phyloP scores from a whole-genome alignment of 2,329 filamentous ascomycete species.

The Neopestalotiopsis sp. region DNA sequence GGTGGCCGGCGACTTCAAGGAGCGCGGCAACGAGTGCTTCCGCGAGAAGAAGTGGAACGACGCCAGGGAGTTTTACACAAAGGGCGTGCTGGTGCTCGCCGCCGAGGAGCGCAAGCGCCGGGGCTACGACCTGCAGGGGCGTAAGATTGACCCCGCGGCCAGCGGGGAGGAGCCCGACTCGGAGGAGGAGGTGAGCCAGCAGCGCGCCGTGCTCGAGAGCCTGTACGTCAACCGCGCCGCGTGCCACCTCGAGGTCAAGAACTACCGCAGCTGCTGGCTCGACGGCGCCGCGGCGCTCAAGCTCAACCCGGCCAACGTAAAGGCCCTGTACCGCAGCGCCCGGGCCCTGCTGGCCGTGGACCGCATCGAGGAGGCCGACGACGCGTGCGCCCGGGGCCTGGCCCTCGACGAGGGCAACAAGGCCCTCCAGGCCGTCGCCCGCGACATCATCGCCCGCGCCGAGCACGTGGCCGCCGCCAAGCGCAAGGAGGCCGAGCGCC shows the following conservation, averaged over 20 bases:
- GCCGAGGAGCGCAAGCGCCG: conserved; percentile 64
- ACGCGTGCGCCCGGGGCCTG: conserved; percentile 77
- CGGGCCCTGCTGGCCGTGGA: conserved; percentile 79
- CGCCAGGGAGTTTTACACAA: conserved; percentile 89
- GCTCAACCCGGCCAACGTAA: conserved; percentile 81
- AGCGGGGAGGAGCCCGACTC: conserved; percentile 53
- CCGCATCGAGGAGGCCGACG: conserved; percentile 79
- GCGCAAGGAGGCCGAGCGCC: conserved; percentile 59
- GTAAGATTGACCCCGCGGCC: conserved; percentile 35
- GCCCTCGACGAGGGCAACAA: conserved; percentile 73
- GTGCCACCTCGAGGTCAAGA: conserved; percentile 85
- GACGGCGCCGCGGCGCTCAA: conserved; percentile 83
- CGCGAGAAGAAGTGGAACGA: conserved; percentile 75
- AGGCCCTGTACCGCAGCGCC: conserved; percentile 88
- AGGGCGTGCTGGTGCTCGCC: conserved; percentile 77
- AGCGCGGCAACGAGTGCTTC: conserved; percentile 91
- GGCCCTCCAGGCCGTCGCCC: conserved; percentile 64
- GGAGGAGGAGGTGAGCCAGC: conserved; percentile 47
- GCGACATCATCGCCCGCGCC: conserved; percentile 67
- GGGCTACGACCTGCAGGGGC: conserved; percentile 17
- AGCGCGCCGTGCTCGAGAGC: conserved; percentile 72
- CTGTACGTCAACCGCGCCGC: conserved; percentile 88
- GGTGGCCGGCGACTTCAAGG: conserved; percentile 82
- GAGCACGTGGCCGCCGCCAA: conserved; percentile 57
- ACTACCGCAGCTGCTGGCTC: conserved; percentile 84